phyloP scores from a whole-genome alignment of 192 early-diverging fungal genomes.

The Entomortierella lignicola region DNA sequence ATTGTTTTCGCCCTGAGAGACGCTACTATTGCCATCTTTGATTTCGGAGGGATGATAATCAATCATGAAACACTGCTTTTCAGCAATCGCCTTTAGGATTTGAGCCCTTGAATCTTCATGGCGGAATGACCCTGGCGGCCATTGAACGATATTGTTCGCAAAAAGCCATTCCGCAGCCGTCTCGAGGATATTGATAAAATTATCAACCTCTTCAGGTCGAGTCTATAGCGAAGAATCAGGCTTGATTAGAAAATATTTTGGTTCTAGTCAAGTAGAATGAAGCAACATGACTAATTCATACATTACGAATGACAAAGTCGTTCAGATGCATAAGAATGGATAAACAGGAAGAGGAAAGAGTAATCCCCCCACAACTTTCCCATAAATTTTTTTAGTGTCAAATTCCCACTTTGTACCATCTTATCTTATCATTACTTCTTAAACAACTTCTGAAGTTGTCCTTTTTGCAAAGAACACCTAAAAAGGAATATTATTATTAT shows the following conservation, averaged over 20 bases:
- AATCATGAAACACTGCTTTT: constrained; percentile 23
- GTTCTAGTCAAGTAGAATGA: background rate
- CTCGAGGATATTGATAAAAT: constrained; percentile 31
- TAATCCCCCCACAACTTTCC: too few relatives aligned
- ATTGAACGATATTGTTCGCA: constrained; percentile 31
- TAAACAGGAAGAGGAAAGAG: background rate
- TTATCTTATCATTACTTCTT: too few relatives aligned
- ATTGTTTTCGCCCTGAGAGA: background rate
- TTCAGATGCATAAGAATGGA: constrained; percentile 9
- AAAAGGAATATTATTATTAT: too few relatives aligned
- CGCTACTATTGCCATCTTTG: background rate
- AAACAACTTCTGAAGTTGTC: too few relatives aligned
- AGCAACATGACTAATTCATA: constrained; percentile 1
- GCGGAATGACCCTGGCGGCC: constrained; percentile 34
- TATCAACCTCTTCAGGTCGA: constrained; percentile 13
- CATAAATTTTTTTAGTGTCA: too few relatives aligned
- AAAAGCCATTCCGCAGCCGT: constrained; percentile 4
- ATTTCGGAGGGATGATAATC: constrained; percentile 2
- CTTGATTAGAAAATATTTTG: background rate
- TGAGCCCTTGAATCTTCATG: background rate
- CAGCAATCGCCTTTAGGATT: constrained; percentile 13
- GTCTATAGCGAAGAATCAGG: constrained; percentile 3
- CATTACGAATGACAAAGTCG: constrained; percentile 40
- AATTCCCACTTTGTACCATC: too few relatives aligned
- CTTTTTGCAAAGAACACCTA: too few relatives aligned